A percentile compares a stretch with the other conserved stretches of the same genome.
Conservation (phyloP, 2,329 filamentous ascomycete species). For the Phaeosphaeria sp. region DNA sequence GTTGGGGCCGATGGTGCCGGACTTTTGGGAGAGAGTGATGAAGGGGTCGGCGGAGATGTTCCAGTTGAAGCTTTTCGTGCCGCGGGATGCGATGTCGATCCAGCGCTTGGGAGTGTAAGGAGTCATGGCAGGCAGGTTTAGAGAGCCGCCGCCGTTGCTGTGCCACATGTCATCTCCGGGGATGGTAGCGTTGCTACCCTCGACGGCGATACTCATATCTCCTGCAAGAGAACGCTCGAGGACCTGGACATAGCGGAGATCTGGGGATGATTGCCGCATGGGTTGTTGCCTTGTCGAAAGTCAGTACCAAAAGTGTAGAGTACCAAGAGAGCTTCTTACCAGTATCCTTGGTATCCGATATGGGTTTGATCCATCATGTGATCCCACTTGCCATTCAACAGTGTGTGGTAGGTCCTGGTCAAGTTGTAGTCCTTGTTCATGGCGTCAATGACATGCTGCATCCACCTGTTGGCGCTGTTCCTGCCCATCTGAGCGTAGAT, state of each 20-base stretch:
- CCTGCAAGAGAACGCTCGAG: slow-evolving; percentile 66
- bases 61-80: slow-evolving; percentile 42
- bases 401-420: slow-evolving; percentile 42
- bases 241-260: slow-evolving; percentile 65
- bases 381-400: slow-evolving; percentile 48
- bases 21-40: slow-evolving; percentile 41
- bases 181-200: slow-evolving; percentile 70
- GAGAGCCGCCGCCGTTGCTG: slow-evolving; percentile 49
- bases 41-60: slow-evolving; percentile 47
- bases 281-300: slow-evolving; percentile 66
- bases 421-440: slow-evolving; percentile 47
- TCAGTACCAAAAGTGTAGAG: slow-evolving; percentile 1
- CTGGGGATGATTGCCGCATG: slow-evolving; percentile 71
- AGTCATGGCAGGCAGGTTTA: slow-evolving; percentile 39
- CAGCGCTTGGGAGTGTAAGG: slow-evolving; percentile 45
- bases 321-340: slow-evolving; percentile 25
- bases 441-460: slow-evolving; percentile 44
- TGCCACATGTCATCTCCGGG: slow-evolving; percentile 72
- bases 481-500: slow-evolving; percentile 45
- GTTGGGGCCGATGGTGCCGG: slow-evolving; percentile 39
- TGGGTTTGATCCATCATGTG: slow-evolving; percentile 52
- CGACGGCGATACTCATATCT: slow-evolving; percentile 67
- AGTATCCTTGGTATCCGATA: slow-evolving; percentile 49
- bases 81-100: slow-evolving; percentile 46
- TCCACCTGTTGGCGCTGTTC: slow-evolving; percentile 48